Evolutionary conservation across 2,329 filamentous ascomycete genomes (phyloP), one percentile per base, ranked within the genome.

Genomic region (Scleromitrula shiraiana): DNA sequence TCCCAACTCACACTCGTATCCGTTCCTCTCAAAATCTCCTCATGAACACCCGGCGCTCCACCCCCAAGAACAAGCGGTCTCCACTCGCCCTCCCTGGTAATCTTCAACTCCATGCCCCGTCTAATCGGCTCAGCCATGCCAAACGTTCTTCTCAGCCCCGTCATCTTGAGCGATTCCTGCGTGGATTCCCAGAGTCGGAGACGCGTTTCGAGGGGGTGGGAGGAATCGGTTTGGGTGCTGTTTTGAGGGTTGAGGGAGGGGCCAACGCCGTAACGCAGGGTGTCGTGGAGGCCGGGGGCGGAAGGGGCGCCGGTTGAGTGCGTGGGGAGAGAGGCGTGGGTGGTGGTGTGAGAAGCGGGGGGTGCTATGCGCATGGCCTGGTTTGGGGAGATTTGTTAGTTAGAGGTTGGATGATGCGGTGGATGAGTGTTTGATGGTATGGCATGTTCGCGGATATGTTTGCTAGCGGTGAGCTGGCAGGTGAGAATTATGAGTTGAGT

Each of bases 91-190:
- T 84, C 81, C 53, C 80, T 73, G 15, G 87, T 82, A 64, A 95
- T 91, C 78, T 88, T 87, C 66, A 95, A 76, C 74, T 98, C 93
- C 93, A 98, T 96, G 53, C 84, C 87, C 46, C 91, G 81, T 49
- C 89, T 82, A 61, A 97, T 82, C 3, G 93, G 93, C 77, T 97
- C 93, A 22, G 86, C 88, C 61, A 96, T 83, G 56, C 93, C 93
- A 67, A 89, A 97, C 39, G 88, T 83, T 57, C 88, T 85, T 56
- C 88, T 82, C 61, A 97, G 78, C 44, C 82, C 77, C 70, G 90
- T 82, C 86, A 95, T 93, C 70, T 94, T 93, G 65, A 95, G 70
- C 27, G 73, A 67, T 61, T 95, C 85, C 70, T 96, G 91, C 35
- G 90, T 95, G 50, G 83, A 75, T 69, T 91, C 87, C 93, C 93